A percentile compares a stretch with the other conserved stretches of the same genome.
Conservation (phyloP, 208 protist genomes). For the Leishmania turanica region DNA sequence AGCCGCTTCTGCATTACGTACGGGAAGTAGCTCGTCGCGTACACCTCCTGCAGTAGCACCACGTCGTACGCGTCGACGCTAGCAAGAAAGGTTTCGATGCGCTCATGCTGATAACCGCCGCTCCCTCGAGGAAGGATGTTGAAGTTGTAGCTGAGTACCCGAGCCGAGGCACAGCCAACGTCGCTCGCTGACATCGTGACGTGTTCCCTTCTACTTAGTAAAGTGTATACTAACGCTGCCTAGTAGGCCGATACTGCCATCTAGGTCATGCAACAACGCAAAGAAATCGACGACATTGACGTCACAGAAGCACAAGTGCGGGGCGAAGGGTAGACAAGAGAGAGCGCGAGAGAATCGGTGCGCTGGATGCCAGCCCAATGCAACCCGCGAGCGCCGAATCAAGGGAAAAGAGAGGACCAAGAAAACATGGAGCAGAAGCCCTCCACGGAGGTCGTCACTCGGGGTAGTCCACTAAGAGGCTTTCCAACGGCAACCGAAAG, state of each 20-base stretch:
- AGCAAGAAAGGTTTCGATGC: slow-evolving; percentile 75
- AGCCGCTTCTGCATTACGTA: slow-evolving; percentile 74
- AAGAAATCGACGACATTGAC: no score
- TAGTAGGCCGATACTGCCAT: not conserved
- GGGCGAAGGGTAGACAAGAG: not conserved
- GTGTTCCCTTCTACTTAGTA: not conserved
- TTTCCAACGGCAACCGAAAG: no score
- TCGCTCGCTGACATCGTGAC: slow-evolving; percentile 15
- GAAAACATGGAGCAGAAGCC: not conserved
- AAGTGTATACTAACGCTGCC: not conserved
- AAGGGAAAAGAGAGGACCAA: not conserved
- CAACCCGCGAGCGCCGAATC: not conserved
- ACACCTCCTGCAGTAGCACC: slow-evolving; percentile 87
- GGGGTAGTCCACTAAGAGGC: not conserved
- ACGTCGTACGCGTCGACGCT: slow-evolving; percentile 81
- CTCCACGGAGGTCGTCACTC: not conserved
- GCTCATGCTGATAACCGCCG: slow-evolving; percentile 85
- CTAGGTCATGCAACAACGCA: not conserved
- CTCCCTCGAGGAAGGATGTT: slow-evolving; percentile 84
- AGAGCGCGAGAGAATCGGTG: not conserved
- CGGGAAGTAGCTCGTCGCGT: slow-evolving; percentile 75
- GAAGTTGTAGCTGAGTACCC: slow-evolving; percentile 91
- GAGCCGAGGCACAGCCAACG: slow-evolving; percentile 28
- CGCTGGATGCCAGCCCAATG: no score
- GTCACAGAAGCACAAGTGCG: not conserved